These are phyloP conservation scores for Stemphylium vesicarium DNA, from an alignment of 2,329 filamentous ascomycete species.

Conservation along the genomic window DNA sequence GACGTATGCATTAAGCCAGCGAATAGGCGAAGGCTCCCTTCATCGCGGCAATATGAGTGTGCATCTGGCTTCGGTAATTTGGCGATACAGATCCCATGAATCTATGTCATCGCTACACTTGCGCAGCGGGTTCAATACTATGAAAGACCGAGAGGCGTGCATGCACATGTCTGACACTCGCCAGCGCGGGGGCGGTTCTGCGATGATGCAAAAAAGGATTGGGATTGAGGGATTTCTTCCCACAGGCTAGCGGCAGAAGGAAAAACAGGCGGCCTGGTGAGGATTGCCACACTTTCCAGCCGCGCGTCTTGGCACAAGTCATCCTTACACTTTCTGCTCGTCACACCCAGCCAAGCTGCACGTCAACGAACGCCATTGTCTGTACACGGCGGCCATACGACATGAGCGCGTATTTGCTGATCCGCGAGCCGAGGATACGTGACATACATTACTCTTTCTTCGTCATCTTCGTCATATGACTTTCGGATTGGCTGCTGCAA, in stretches of 20 bases:
- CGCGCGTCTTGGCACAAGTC: constrained; percentile 21
- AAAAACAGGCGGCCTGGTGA: constrained; percentile 11
- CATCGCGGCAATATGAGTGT: constrained; percentile 12
- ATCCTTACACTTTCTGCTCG: constrained; percentile 12
- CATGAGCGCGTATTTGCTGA: constrained; percentile 18
- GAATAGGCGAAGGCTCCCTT: constrained; percentile 5
- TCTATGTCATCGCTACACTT: constrained; percentile 13
- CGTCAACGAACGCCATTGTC: constrained; percentile 22
- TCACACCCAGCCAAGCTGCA: constrained; percentile 7
- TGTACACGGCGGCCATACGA: constrained; percentile 11
- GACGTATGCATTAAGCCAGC: constrained; percentile 9
- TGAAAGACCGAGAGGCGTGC: background rate
- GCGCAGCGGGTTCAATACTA: constrained; percentile 17
- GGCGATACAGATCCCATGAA: constrained; percentile 3
- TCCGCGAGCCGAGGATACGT: constrained; percentile 10
- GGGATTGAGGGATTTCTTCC: constrained; percentile 24
- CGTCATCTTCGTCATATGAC: constrained; percentile 29
- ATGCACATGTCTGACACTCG: constrained; percentile 14
- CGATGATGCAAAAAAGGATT: constrained; percentile 18
- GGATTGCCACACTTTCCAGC: constrained; percentile 22
- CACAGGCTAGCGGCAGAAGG: constrained; percentile 16
- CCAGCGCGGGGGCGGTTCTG: constrained; percentile 8
- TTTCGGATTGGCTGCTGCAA: constrained; percentile 27
- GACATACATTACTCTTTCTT: constrained; percentile 22
- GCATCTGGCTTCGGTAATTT: constrained; percentile 12